Evolutionary conservation across 2,329 filamentous ascomycete genomes (phyloP).

Genomic region (Hymenoscyphus infarciens): DNA sequence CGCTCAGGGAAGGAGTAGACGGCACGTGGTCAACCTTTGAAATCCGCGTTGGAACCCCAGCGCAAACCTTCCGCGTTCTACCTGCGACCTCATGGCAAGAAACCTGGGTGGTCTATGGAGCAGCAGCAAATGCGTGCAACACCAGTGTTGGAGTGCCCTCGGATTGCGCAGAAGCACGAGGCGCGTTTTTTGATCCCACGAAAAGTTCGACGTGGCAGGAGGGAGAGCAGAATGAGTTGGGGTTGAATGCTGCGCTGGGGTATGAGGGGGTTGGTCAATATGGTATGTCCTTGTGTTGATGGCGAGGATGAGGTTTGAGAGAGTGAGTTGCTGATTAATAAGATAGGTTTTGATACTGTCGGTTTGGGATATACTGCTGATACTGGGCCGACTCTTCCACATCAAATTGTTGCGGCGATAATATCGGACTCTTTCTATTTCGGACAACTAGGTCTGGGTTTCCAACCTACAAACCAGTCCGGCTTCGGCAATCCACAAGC

Average conservation of each 20-base stretch:
- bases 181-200: conserved; percentile 37
- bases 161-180: conserved; percentile 38
- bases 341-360: conserved; percentile 5
- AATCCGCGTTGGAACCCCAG: conserved; percentile 39
- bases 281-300: conserved; percentile 15
- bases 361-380: conserved; percentile 23
- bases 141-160: conserved; percentile 37
- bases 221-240: conserved; percentile 36
- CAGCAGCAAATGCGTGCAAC: conserved; percentile 53
- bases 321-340: too few relatives aligned
- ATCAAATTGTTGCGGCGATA: conserved; percentile 26
- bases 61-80: conserved; percentile 37
- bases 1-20: conserved; percentile 34
- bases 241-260: conserved; percentile 39
- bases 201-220: conserved; percentile 37
- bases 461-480: conserved; percentile 39
- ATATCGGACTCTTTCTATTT: conserved; percentile 23
- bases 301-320: background rate
- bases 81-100: conserved; percentile 40
- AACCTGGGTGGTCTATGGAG: conserved; percentile 60
- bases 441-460: conserved; percentile 41
- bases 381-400: conserved; percentile 21
- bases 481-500: conserved; percentile 8
- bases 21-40: conserved; percentile 42
- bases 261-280: conserved; percentile 33